Evolutionary conservation across 768 basidiomycete genomes (phyloP), one percentile per base, ranked within the genome.

Genomic region (Omphalotus guepiniiformis): DNA sequence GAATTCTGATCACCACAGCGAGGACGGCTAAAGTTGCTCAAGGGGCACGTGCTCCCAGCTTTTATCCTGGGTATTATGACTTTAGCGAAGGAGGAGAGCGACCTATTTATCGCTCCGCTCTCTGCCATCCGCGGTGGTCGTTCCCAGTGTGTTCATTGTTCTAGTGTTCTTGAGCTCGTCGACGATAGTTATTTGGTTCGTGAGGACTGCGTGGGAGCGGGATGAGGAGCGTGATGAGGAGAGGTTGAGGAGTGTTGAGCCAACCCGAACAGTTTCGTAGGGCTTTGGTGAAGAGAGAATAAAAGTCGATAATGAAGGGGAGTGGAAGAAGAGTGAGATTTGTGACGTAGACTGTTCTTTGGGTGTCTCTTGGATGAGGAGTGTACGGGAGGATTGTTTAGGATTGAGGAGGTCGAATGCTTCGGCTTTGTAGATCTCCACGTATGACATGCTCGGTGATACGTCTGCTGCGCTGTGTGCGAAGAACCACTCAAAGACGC

Each of bases 401-500:
- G 44, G 71, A 1, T 87, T 88, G 3, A 94, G 75, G n/a, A 95
- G 75, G 60, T 93, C 92, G 57, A 88, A 93, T 2, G 88, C 85
- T 52, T 93, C 90, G 58, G 93, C 91, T 57, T 89, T 88, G 66
- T 93, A 90, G 42, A 94, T 90, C 61, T 94, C 91, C 79, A 90
- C 88, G 53, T 92, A 93, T 1, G 86, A 86, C 44, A 46, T 46
- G 5, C 6, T 21, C 16, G n/a, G 15, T 8, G 30, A 25, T 15
- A n/a, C 35, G 1, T 25, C 11, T 4, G n/a, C 34, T 15, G 15
- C 9, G 15, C 30, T 23, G n/a, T 25, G n/a, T 23, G 16, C 21
- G 19, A 46, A 36, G 9, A 46, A 13, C 16, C 38, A 75, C 60
- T 80, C 65, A n/a, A 93, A 82, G 7, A 83, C 82, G 26, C 88